phyloP scores from a whole-genome alignment of 495 filamentous ascomycete species.

The Talaromyces stipitatus region DNA sequence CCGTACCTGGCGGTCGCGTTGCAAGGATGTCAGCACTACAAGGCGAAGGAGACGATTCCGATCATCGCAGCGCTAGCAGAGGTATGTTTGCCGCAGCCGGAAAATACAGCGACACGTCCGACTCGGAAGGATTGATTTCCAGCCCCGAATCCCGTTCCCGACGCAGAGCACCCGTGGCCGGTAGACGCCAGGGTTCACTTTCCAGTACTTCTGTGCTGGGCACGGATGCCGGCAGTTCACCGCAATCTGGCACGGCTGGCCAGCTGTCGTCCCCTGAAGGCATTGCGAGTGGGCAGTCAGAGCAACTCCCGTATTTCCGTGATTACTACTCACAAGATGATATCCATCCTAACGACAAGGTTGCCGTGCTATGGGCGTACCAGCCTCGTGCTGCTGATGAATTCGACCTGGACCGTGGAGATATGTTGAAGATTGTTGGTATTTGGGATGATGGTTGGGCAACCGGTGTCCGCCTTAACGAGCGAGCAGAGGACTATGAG shows the following conservation, averaged over 20 bases:
- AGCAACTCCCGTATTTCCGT: slow-evolving; percentile 92
- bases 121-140: slow-evolving; percentile 72
- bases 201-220: slow-evolving; percentile 78
- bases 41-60: slow-evolving; percentile 52
- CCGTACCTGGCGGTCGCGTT: slow-evolving; percentile 81
- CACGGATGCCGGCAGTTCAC: slow-evolving; percentile 65
- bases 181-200: slow-evolving; percentile 77
- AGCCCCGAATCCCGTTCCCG: slow-evolving; percentile 67
- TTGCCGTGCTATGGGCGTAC: slow-evolving; percentile 94
- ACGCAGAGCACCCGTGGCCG: slow-evolving; percentile 52
- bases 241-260: slow-evolving; percentile 59
- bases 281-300: slow-evolving; percentile 80
- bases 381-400: slow-evolving; percentile 90
- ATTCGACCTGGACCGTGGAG: slow-evolving; percentile 87
- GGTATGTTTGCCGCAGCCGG: slow-evolving; percentile 23
- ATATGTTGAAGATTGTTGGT: slow-evolving; percentile 97
- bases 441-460: slow-evolving; percentile 99
- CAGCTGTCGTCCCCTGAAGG: slow-evolving; percentile 79
- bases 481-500: slow-evolving; percentile 85
- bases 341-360: slow-evolving; percentile 84
- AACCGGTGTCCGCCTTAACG: slow-evolving; percentile 76
- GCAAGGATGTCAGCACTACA: slow-evolving; percentile 95
- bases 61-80: slow-evolving; percentile 31
- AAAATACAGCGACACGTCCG: slow-evolving; percentile 64
- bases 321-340: slow-evolving; percentile 98